Evolutionary conservation across 495 filamentous ascomycete genomes (phyloP), one percentile per base, ranked within the genome.

Genomic region (Penicillium angulare): DNA sequence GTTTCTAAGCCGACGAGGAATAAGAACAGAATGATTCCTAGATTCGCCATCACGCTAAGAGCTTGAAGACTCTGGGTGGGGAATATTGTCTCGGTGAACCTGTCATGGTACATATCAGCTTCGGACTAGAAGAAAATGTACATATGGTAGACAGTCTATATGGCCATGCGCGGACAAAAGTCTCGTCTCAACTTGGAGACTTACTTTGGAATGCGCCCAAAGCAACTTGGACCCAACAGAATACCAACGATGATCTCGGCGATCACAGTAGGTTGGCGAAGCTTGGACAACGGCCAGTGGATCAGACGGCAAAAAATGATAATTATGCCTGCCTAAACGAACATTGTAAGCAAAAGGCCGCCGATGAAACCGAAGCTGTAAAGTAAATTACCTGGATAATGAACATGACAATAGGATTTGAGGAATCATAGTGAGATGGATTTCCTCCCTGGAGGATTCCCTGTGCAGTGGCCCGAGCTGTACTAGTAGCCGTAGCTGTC

Each of bases 241-340:
- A 98, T 91, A 47, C 93, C 93, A 18, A 86, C 92, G 52, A 98
- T 86, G 33, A 98, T 90, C 79, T 97, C 93, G 34, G 93, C 90
- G 58, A 98, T 98, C 50, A 97, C 92, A 50, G 87, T 83, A 39
- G 92, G 92, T 63, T 97, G 92, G 47, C 88, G 86, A 38, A 97
- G 72, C 61, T 86, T 88, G 46, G 89, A 90, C 7, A 97, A 80
- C 18, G 92, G 93, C 58, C 75, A 88, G 57, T 91, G 87, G 31
- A 97, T 78, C 29, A 95, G 57, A 35, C 90, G 87, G 66, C 90
- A 95, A 64, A 96, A 83, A 43, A 95, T 82, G 62, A 97, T 87
- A 61, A 98, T 96, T 53, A 98, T 90, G 50, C 76, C 78, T 15
- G 88, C 87, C 90, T 95, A 31, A 5, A 43, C 21, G 13, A 13